Evolutionary conservation across 169 alveolate species (phyloP).

Genomic region (Plasmodium vivax): DNA sequence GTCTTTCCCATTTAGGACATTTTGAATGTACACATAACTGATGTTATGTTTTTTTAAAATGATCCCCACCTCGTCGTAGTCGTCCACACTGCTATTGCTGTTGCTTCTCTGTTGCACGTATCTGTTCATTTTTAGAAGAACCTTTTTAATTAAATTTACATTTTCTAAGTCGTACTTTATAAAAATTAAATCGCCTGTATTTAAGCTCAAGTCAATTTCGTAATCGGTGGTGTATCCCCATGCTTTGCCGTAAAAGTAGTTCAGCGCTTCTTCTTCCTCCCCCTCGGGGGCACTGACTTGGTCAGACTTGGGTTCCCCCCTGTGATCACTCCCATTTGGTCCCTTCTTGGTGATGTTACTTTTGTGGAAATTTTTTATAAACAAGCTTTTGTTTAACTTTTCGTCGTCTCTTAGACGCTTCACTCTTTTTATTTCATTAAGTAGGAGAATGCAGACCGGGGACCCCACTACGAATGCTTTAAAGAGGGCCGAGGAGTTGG

Average conservation of each 20-base stretch:
- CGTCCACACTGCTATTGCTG: not conserved
- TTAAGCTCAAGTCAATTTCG: constrained; percentile 67
- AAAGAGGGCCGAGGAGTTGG: constrained; percentile 7
- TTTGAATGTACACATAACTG: constrained; percentile 68
- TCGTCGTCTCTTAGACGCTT: constrained; percentile 50
- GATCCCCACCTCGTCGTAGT: constrained; percentile 70
- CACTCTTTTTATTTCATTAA: constrained; percentile 55
- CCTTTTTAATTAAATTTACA: constrained; percentile 45
- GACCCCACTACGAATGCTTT: constrained; percentile 32
- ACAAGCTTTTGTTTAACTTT: constrained; percentile 42
- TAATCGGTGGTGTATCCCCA: constrained; percentile 77
- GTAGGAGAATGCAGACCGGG: constrained; percentile 31
- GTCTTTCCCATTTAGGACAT: constrained; percentile 43
- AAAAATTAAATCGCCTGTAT: constrained; percentile 68
- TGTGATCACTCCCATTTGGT: not conserved
- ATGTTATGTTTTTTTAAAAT: constrained; percentile 53
- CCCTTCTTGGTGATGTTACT: not conserved
- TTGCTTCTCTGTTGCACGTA: constrained; percentile 20
- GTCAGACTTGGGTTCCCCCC: not conserved
- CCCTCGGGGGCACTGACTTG: not conserved
- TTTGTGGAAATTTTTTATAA: constrained; percentile 47
- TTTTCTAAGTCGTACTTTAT: constrained; percentile 63
- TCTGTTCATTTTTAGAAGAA: constrained; percentile 45
- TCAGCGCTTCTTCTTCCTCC: constrained; percentile 39
- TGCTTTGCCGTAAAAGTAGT: constrained; percentile 73